Base-by-base conservation (phyloP, 768 basidiomycete genomes). In the Clitopilus passeckerianus region DNA sequence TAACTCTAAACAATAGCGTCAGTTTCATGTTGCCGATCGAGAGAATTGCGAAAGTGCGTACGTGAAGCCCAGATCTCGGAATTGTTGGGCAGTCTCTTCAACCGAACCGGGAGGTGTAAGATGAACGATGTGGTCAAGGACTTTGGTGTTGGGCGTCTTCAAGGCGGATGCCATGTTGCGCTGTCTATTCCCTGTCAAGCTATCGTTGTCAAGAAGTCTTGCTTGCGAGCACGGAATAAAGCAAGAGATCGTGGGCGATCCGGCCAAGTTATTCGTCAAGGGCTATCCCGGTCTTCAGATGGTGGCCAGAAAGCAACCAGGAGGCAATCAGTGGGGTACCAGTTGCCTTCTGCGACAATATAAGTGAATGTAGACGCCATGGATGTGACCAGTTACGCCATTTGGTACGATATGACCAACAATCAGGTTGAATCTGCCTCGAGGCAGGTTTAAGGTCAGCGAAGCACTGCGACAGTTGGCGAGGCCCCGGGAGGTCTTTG, bases 71-170 rank as follows among this genome's bases (percentile, higher is more conserved):
- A 87, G 70, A n/a, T 77, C 65, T 18, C 74, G 73, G 61, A 87
- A 90, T 52, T 82, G 79, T 20, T 78, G 68, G 0, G 83, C 74
- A 20, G 76, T 78, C 34, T 79, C 69, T 18, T 76, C 67, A 9
- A 90, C 74, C 0, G 82, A 76, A 0, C 81, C 86, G 1, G 87
- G 85, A 0, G 87, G 83, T 0, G 85, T 85, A n/a, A 91, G 74
- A 67, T 90, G 84, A 0, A 91, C 80, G 59, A 91, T 82, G 63
- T 91, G 89, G 62, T 91, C 89, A 10, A 90, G 68, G 10, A 66
- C 72, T n/a, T 67, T 66, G 27, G 70, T 80, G 46, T 68, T 72
- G 1, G 80, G 83, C 16, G 74, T 72, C 57, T 59, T 70, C 18
- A 44, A 15, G 22, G 37, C 56, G 1, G 56, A 34, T 60, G 61